phyloP scores from a whole-genome alignment of 2,329 filamentous ascomycete genomes.

The Fusarium austroafricanum region DNA sequence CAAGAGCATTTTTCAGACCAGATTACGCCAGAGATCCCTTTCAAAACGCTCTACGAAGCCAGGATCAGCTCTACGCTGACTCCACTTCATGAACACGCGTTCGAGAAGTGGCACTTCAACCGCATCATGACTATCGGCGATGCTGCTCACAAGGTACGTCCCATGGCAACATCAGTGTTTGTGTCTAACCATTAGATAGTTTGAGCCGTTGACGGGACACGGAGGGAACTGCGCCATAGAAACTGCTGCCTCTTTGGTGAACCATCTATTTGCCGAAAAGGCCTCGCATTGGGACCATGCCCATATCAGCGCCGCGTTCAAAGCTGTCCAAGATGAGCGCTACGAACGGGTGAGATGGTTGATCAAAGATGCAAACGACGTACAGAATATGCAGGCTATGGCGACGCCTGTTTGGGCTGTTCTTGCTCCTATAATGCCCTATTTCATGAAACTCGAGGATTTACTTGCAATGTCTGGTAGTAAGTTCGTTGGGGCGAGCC shows the following conservation, averaged over 20 bases:
- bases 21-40: not conserved
- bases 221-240: slow-evolving; percentile 5
- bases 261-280: not conserved
- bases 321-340: not conserved
- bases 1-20: not conserved
- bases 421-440: not conserved
- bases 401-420: not conserved
- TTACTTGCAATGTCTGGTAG: accelerated
- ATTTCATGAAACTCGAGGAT: accelerated
- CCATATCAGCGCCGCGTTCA: not conserved
- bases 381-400: not conserved
- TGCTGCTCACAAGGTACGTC: slow-evolving; percentile 12
- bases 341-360: not conserved
- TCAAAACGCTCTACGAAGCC: not conserved
- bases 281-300: not conserved
- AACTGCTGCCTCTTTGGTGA: not conserved
- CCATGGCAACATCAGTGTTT: accelerated
- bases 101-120: slow-evolving; percentile 13
- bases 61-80: not conserved
- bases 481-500: not conserved
- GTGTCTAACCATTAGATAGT: not conserved
- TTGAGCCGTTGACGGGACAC: not conserved
- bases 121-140: slow-evolving; percentile 9
- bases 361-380: not conserved
- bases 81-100: slow-evolving; percentile 8